Evolutionary conservation across 257 asterid species (phyloP).

Genomic region (Solanum sejunctum): DNA sequence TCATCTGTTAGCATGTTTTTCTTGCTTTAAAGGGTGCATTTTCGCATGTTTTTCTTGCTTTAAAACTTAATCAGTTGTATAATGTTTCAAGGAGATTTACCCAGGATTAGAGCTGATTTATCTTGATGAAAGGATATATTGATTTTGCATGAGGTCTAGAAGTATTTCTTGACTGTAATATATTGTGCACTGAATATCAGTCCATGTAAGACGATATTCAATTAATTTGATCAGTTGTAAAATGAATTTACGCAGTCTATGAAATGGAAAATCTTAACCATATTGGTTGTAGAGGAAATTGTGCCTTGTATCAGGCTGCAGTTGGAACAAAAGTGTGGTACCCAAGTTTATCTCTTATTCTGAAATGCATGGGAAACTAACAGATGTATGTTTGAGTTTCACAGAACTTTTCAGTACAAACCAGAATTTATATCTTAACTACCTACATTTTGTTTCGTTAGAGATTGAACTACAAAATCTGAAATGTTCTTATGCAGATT

Average conservation of each 20-base stretch:
- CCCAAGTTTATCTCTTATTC: neutral
- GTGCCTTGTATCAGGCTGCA: neutral
- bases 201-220: neutral
- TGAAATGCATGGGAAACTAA: neutral
- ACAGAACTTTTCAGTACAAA: neutral
- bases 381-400: neutral
- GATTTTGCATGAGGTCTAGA: neutral
- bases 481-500: slow-evolving; percentile 28
- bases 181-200: neutral
- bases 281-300: neutral
- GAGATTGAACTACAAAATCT: neutral
- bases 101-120: neutral
- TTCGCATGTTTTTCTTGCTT: neutral
- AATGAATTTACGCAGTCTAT: neutral
- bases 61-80: neutral
- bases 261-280: neutral
- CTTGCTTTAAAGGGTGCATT: neutral
- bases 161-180: neutral
- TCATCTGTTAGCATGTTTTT: neutral
- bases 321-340: neutral
- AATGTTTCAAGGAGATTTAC: neutral
- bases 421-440: neutral
- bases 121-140: neutral
- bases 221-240: neutral
- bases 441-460: neutral